These are phyloP conservation scores for Neonectria faginata DNA, from an alignment of 2,329 filamentous ascomycete species.

Conservation along the genomic window DNA sequence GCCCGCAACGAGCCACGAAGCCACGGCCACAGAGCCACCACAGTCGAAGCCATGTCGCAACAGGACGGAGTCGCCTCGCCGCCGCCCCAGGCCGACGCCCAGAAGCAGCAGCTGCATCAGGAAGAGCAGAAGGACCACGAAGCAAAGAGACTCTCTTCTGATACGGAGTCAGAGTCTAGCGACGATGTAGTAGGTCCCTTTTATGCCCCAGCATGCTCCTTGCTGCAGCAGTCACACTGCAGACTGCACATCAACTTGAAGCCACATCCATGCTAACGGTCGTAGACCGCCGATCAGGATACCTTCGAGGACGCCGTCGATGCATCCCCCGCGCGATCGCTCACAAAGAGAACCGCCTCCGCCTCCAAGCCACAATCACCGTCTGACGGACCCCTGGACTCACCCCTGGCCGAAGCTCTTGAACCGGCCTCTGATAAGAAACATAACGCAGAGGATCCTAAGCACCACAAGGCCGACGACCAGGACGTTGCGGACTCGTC, in stretches of 20 bases:
- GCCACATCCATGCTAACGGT: constrained; percentile 32
- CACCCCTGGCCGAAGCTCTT: constrained; percentile 24
- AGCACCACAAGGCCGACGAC: constrained; percentile 30
- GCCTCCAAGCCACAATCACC: constrained; percentile 50
- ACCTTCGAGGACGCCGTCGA: constrained; percentile 86
- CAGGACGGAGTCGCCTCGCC: constrained; percentile 46
- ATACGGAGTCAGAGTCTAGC: constrained; percentile 45
- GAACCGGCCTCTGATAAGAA: constrained; percentile 31
- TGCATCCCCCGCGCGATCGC: constrained; percentile 71
- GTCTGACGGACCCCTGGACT: constrained; percentile 29
- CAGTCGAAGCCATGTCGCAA: constrained; percentile 50
- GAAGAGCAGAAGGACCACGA: constrained; percentile 35
- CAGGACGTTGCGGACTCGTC: constrained; percentile 29
- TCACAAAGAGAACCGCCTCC: constrained; percentile 63
- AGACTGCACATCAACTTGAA: constrained; percentile 29
- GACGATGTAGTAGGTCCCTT: constrained; percentile 47
- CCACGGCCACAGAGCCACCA: constrained; percentile 14
- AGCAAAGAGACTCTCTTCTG: constrained; percentile 47
- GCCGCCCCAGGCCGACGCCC: constrained; percentile 31
- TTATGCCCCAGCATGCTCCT: constrained; percentile 23
- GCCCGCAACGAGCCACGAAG: constrained; percentile 22
- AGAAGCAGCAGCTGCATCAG: constrained; percentile 26
- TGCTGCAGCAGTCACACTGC: constrained; percentile 35
- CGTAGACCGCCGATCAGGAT: constrained; percentile 50
- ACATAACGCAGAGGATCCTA: constrained; percentile 22